Conservation (phyloP, 495 filamentous ascomycete genomes). For the Aspergillus panamensis region DNA sequence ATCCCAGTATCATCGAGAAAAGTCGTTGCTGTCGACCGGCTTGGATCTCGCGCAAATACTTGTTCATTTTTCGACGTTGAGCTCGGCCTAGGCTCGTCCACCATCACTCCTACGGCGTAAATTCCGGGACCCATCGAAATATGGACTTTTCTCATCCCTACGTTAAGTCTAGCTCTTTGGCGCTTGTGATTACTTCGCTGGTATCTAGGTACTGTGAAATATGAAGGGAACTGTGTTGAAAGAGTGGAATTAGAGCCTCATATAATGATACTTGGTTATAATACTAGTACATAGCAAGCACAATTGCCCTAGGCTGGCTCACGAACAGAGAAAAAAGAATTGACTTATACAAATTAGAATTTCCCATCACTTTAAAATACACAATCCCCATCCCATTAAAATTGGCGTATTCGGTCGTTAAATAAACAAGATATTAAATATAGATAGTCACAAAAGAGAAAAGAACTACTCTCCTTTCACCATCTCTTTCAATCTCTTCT, state of each 20-base stretch:
- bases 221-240: not conserved
- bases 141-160: no score
- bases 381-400: not conserved
- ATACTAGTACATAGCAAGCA: not conserved
- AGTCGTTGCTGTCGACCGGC: not conserved
- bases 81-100: not conserved
- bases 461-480: conserved; percentile 33
- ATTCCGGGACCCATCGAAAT: no score
- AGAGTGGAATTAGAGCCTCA: not conserved
- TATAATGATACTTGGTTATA: not conserved
- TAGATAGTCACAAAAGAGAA: not conserved
- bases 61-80: not conserved
- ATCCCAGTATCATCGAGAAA: not conserved
- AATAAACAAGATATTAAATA: not conserved
- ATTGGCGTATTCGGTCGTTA: not conserved
- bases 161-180: no score
- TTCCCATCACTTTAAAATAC: not conserved
- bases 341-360: not conserved
- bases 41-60: not conserved
- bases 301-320: not conserved
- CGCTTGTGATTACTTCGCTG: no score
- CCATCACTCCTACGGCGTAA: not conserved
- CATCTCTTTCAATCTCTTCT: conserved; percentile 62
- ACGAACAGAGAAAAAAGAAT: not conserved
- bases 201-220: not conserved